These are phyloP conservation scores for Kazachstania sp. DNA, from an alignment of 1,139 yeast species.

Conservation along the genomic window DNA sequence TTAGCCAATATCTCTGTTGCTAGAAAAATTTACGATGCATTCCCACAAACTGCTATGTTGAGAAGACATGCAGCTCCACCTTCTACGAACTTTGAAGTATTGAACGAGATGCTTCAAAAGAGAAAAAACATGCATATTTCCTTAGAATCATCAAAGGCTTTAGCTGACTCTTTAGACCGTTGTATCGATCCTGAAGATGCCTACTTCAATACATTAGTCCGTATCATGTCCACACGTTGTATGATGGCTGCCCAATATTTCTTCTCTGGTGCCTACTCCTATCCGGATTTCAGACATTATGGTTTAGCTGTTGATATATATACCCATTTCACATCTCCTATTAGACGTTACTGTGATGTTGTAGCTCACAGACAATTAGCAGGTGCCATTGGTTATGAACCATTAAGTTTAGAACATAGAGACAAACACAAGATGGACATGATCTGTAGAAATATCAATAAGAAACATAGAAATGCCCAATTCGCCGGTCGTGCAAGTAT, in stretches of 20 bases:
- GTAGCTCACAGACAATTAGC: constrained; percentile 97
- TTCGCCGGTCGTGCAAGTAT: constrained; percentile 98
- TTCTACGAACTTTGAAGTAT: constrained; percentile 76
- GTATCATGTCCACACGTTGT: constrained; percentile 97
- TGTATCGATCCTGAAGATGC: constrained; percentile 77
- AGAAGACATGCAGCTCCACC: constrained; percentile 98
- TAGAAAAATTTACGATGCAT: constrained; percentile 79
- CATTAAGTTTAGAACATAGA: constrained; percentile 70
- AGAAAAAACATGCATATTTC: constrained; percentile 74
- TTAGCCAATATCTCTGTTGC: constrained; percentile 96
- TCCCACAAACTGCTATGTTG: constrained; percentile 98
- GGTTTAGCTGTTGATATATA: constrained; percentile 96
- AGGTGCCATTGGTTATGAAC: constrained; percentile 92
- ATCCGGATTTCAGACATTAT: constrained; percentile 92
- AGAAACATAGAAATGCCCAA: constrained; percentile 94
- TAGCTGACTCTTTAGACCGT: constrained; percentile 89
- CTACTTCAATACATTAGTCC: constrained; percentile 83
- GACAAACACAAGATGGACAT: constrained; percentile 86
- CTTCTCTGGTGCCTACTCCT: constrained; percentile 88
- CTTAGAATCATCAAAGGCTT: constrained; percentile 76
- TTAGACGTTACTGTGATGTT: constrained; percentile 95
- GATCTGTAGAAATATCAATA: constrained; percentile 82
- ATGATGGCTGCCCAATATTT: constrained; percentile 99
- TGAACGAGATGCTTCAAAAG: constrained; percentile 84
- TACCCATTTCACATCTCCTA: constrained; percentile 98